A percentile compares a stretch with the other conserved stretches of the same genome.
Conservation (phyloP, 306 rosid genomes). For the Sesbania bispinosa region DNA sequence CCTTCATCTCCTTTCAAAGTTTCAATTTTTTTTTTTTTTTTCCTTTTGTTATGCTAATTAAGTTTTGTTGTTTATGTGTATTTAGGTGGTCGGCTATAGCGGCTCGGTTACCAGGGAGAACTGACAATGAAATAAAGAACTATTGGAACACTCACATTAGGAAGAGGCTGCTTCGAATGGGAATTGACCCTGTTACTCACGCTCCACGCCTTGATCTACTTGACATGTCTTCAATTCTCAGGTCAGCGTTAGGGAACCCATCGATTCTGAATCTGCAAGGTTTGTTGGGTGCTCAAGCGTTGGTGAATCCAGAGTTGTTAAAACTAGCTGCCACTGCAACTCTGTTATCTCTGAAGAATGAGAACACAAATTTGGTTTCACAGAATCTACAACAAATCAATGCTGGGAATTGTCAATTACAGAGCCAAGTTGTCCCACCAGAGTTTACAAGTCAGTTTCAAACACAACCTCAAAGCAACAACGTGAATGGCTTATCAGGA, state of each 20-base stretch:
- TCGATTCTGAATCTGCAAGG: conserved; percentile 56
- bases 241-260: conserved; percentile 45
- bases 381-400: conserved; percentile 44
- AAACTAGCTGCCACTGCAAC: conserved; percentile 51
- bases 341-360: conserved; percentile 46
- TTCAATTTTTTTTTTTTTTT: no score
- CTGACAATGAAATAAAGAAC: conserved; percentile 90
- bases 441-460: conserved; percentile 29
- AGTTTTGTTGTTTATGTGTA: not conserved
- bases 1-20: not conserved
- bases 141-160: conserved; percentile 93
- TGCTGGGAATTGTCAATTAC: conserved; percentile 23
- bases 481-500: conserved; percentile 19
- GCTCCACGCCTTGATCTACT: conserved; percentile 80
- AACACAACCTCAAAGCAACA: conserved; percentile 19
- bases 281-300: conserved; percentile 51
- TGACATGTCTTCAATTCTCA: conserved; percentile 63
- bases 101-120: conserved; percentile 83
- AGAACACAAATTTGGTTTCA: conserved; percentile 30
- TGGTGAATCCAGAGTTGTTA: conserved; percentile 58
- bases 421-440: conserved; percentile 30
- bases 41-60: not conserved
- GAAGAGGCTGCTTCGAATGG: conserved; percentile 73
- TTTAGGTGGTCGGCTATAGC: conserved; percentile 95
- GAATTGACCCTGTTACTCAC: conserved; percentile 91